A percentile compares a stretch with the other conserved stretches of the same genome.
phyloP scores from a whole-genome alignment of 2,329 filamentous ascomycete genomes.

The Coniella lustricola region DNA sequence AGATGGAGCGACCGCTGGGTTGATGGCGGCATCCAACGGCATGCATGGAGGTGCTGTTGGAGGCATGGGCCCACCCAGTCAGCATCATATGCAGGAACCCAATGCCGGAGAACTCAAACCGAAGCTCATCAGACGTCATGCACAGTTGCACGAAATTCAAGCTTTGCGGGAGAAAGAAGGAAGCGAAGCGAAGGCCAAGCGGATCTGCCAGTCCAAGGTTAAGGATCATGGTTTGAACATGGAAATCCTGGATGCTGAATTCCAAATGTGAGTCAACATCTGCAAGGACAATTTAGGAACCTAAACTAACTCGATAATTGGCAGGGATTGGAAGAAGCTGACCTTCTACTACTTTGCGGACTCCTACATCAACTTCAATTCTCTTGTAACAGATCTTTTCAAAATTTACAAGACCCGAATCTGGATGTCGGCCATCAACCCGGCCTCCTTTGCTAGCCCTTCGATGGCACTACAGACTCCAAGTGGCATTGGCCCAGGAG shows the following conservation, averaged over 20 bases:
- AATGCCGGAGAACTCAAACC: constrained; percentile 75
- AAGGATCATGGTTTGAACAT: constrained; percentile 91
- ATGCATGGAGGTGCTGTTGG: constrained; percentile 65
- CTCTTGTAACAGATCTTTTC: constrained; percentile 92
- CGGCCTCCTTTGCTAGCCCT: constrained; percentile 83
- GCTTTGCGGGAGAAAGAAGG: constrained; percentile 91
- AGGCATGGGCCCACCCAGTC: constrained; percentile 68
- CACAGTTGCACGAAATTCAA: constrained; percentile 84
- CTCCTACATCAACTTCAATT: constrained; percentile 98
- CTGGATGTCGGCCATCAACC: constrained; percentile 99
- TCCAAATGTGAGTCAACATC: constrained; percentile 73
- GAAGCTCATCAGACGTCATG: constrained; percentile 93
- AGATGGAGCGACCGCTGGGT: constrained; percentile 53
- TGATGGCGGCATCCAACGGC: constrained; percentile 56
- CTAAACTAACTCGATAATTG: constrained; percentile 6
- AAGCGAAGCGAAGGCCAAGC: constrained; percentile 94
- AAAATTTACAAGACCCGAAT: constrained; percentile 99
- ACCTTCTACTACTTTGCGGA: constrained; percentile 99
- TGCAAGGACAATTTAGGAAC: background rate
- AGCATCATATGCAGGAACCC: constrained; percentile 66
- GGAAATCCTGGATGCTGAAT: constrained; percentile 98
- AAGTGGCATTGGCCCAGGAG: constrained; percentile 58
- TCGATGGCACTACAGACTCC: constrained; percentile 65
- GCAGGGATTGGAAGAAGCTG: constrained; percentile 95
- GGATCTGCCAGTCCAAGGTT: constrained; percentile 94